phyloP scores from a whole-genome alignment of 2,329 filamentous ascomycete genomes.

The Eurotiales sp. region DNA sequence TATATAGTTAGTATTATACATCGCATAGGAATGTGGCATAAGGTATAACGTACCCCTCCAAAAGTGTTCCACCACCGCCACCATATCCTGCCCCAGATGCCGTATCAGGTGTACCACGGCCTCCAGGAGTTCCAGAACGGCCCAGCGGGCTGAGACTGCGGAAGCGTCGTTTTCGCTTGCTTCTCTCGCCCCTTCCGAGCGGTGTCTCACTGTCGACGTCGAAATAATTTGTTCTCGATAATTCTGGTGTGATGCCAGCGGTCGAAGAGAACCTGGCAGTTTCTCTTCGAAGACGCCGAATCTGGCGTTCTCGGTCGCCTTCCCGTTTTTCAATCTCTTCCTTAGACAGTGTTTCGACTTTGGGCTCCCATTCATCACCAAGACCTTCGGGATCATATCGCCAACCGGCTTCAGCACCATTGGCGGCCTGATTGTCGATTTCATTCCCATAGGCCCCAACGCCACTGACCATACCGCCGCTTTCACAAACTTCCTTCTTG shows the following conservation, averaged over 20 bases:
- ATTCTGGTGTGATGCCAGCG: slow-evolving; percentile 72
- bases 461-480: slow-evolving; percentile 76
- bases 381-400: slow-evolving; percentile 90
- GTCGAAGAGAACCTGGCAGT: slow-evolving; percentile 89
- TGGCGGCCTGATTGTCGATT: slow-evolving; percentile 83
- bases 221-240: slow-evolving; percentile 62
- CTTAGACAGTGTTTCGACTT: slow-evolving; percentile 76
- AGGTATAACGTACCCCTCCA: slow-evolving; percentile 50
- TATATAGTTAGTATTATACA: not conserved
- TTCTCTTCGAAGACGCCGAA: slow-evolving; percentile 79
- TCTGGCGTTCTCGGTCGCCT: slow-evolving; percentile 86
- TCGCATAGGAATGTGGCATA: not conserved
- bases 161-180: slow-evolving; percentile 93
- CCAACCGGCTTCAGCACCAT: slow-evolving; percentile 84
- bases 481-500: slow-evolving; percentile 96
- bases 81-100: slow-evolving; percentile 64
- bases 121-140: slow-evolving; percentile 63
- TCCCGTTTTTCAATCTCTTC: slow-evolving; percentile 98
- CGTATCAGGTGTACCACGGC: slow-evolving; percentile 73
- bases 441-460: slow-evolving; percentile 65
- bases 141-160: slow-evolving; percentile 78
- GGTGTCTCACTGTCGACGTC: slow-evolving; percentile 65
- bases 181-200: slow-evolving; percentile 86
- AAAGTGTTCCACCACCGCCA: slow-evolving; percentile 60
- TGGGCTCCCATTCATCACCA: slow-evolving; percentile 78